These are phyloP conservation scores for Crithidia expoeki DNA, from an alignment of 208 protist genomes.

Conservation along the genomic window DNA sequence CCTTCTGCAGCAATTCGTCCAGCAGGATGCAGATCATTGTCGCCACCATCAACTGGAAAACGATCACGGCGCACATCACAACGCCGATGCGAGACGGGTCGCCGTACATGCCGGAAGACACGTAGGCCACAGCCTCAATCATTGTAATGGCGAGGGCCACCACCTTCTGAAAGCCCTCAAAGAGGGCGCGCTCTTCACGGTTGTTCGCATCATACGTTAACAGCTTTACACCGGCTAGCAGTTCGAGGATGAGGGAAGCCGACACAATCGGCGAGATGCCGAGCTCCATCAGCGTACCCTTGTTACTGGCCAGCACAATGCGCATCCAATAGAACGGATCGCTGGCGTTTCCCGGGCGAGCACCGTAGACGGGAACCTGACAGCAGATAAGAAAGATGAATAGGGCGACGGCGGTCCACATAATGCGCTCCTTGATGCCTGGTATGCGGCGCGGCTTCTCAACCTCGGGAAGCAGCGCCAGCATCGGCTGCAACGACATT, in stretches of 20 bases:
- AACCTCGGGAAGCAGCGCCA: conserved; percentile 96
- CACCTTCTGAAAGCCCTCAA: conserved; percentile 98
- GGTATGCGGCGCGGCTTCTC: conserved; percentile 87
- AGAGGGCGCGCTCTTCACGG: conserved; percentile 96
- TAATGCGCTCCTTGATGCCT: conserved; percentile 95
- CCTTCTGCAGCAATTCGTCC: conserved; percentile 99
- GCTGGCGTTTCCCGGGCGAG: conserved; percentile 90
- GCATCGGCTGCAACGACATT: conserved; percentile 94
- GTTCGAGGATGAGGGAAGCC: conserved; percentile 98
- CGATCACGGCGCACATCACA: conserved; percentile 96
- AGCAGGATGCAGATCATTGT: conserved; percentile 99
- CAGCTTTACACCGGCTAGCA: conserved; percentile 96
- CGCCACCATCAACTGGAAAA: conserved; percentile 98
- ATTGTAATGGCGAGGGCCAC: conserved; percentile 98
- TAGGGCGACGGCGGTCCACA: conserved; percentile 98
- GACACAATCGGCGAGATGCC: conserved; percentile 98
- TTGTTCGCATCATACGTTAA: conserved; percentile 96
- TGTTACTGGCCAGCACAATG: conserved; percentile 99
- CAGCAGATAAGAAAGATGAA: conserved; percentile 99
- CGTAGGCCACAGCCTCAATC: conserved; percentile 97
- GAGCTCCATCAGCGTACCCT: conserved; percentile 99
- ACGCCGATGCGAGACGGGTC: conserved; percentile 95
- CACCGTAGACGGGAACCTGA: conserved; percentile 99
- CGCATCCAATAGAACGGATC: conserved; percentile 99
- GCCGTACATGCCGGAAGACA: conserved; percentile 99